Evolutionary conservation across 73 alveolate genomes (phyloP), one percentile per base, ranked within the genome.

Genomic region (Paramecium pentaurelia): DNA sequence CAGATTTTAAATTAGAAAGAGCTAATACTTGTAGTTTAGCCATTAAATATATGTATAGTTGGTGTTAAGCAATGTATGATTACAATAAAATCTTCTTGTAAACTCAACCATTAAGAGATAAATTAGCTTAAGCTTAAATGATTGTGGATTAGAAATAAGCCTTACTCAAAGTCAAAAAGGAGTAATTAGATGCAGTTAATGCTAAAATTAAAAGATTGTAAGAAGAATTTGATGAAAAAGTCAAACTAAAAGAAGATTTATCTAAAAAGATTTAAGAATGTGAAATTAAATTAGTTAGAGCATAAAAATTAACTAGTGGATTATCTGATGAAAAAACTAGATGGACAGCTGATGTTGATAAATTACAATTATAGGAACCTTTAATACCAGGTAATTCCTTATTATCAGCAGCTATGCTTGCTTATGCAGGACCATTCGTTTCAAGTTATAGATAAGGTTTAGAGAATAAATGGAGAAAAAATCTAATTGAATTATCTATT

Each of bases 381-480:
- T 94, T 95, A 51, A 95, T 98, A 20, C 97, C 99, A 30, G 99
- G 99, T 75, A 98, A 98, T 93, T 95, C 98, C 12, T 92, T 98
- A 32, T 95, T 98, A 86, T 99, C 99, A 28, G 99, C 99, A 45
- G 99, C 99, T 14, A 97, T 97, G 96, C 98, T 98, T 18, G 98
- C 99, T 47, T 98, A 98, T 96, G 95, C 98, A 70, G 99, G 99
- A 30, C 99, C 99, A 12, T 98, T 98, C 80, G 97, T 98, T 25
- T 96, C 99, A 28, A 88, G 96, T 87, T 98, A 95, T 93, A 92
- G 99, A 91, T 92, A 94, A 14, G 99, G 94, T 10, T 95, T 99
- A 58, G 99, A 98, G 86, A 92, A 96, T 58, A 95, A 92, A 58
- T 98, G 99, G 99, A 96, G 98, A 45, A 94, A 93, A 42, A 73